A percentile compares a stretch with the other conserved stretches of the same genome.
phyloP scores from a whole-genome alignment of 192 early-diverging fungal species.

The Mortierella antarctica region DNA sequence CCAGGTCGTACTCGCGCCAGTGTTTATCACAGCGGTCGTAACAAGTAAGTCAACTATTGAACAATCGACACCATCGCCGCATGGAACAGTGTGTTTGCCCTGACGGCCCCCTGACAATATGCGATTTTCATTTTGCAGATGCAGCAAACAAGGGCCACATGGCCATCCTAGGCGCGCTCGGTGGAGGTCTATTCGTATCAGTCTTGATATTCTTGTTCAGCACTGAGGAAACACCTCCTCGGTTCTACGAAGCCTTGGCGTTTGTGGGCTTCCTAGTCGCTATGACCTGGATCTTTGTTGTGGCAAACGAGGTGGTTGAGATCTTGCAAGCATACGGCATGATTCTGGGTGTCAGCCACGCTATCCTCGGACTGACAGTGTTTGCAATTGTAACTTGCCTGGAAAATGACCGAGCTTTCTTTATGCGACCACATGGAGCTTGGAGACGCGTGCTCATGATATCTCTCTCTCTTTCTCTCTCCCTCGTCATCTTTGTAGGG shows the following conservation, averaged over 20 bases:
- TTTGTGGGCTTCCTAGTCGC: slow-evolving; percentile 82
- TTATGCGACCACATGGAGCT: not conserved
- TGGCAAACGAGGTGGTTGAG: slow-evolving; percentile 92
- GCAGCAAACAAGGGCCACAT: slow-evolving; percentile 15
- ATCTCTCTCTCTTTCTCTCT: slow-evolving; percentile 1
- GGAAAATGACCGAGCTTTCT: not conserved
- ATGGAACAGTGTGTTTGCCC: not conserved
- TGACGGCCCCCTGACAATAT: not conserved
- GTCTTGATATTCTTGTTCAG: slow-evolving; percentile 39
- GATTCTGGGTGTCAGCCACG: slow-evolving; percentile 80
- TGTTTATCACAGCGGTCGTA: slow-evolving; percentile 61
- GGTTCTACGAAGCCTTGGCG: slow-evolving; percentile 58
- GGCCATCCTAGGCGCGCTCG: slow-evolving; percentile 33
- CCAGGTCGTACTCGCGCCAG: slow-evolving; percentile 65
- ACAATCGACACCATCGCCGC: not conserved
- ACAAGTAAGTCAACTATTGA: slow-evolving; percentile 22
- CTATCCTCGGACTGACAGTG: slow-evolving; percentile 84
- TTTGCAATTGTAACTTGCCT: slow-evolving; percentile 84
- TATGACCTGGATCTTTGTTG: slow-evolving; percentile 87
- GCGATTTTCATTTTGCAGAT: slow-evolving; percentile 11
- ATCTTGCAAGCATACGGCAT: slow-evolving; percentile 83
- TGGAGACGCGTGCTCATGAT: not conserved
- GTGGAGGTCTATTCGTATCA: slow-evolving; percentile 35
- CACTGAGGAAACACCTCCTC: slow-evolving; percentile 43
- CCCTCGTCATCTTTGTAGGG: slow-evolving; percentile 55